Conservation (phyloP, 2,329 filamentous ascomycete genomes). For the Aspergillus bombycis region DNA sequence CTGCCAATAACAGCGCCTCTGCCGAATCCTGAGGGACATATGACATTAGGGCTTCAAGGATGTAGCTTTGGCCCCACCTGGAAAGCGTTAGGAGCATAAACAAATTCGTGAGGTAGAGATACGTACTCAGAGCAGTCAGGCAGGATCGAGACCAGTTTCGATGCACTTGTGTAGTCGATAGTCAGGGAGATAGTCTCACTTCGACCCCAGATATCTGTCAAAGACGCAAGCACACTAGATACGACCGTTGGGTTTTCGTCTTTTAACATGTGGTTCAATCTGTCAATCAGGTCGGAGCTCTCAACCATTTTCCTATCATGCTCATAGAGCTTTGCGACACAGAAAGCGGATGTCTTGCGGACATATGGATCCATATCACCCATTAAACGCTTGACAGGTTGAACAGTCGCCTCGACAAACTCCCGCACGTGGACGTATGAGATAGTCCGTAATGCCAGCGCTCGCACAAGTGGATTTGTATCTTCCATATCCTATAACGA, state of each 20-base stretch:
- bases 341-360: conserved; percentile 94
- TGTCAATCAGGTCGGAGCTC: conserved; percentile 85
- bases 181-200: conserved; percentile 97
- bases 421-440: conserved; percentile 97
- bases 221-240: conserved; percentile 82
- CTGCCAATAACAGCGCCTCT: conserved; percentile 86
- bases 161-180: conserved; percentile 95
- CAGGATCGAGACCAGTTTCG: conserved; percentile 95
- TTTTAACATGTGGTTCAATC: conserved; percentile 82
- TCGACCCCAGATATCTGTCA: conserved; percentile 98
- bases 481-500: conserved; percentile 82
- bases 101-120: neutral
- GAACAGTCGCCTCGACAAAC: conserved; percentile 88
- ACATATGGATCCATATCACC: conserved; percentile 92
- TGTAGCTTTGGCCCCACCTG: conserved; percentile 98
- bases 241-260: conserved; percentile 98
- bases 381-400: conserved; percentile 79
- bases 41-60: conserved; percentile 95
- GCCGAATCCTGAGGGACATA: conserved; percentile 91
- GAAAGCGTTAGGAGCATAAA: conserved; percentile 17
- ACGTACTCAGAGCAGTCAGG: conserved; percentile 95
- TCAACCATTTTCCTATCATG: conserved; percentile 92
- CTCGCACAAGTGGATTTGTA: conserved; percentile 86
- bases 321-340: conserved; percentile 96
- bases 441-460: conserved; percentile 89